Evolutionary conservation across 306 rosid genomes (phyloP).

Genomic region (Alnus glutinosa): DNA sequence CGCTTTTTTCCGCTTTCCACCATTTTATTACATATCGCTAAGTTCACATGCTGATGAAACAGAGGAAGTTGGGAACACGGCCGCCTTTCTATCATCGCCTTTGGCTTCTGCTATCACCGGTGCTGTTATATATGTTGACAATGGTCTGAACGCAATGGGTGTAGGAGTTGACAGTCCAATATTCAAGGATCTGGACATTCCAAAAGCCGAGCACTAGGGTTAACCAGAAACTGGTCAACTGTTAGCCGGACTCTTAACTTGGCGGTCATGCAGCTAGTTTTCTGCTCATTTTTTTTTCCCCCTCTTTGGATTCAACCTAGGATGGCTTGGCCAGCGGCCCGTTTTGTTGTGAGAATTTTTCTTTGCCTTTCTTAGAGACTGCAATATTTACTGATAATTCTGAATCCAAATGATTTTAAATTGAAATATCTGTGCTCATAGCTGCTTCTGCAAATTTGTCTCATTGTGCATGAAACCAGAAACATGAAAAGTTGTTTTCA

Average conservation of each 20-base stretch:
- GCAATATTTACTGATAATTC: background rate
- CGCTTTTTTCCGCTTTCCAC: background rate
- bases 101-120: constrained; percentile 93
- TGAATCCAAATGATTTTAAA: background rate
- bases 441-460: background rate
- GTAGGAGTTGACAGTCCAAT: constrained; percentile 77
- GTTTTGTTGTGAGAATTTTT: constrained; percentile 7
- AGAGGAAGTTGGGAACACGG: constrained; percentile 87
- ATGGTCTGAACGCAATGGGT: constrained; percentile 92
- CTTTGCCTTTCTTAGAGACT: background rate
- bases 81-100: constrained; percentile 83
- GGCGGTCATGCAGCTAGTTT: background rate
- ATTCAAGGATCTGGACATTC: constrained; percentile 45
- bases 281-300: background rate
- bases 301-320: background rate
- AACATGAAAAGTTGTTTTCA: background rate
- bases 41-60: constrained; percentile 34
- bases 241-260: background rate
- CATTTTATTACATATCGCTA: background rate
- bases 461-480: background rate
- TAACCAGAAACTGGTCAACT: background rate
- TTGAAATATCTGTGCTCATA: background rate
- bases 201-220: constrained; percentile 38
- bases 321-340: constrained; percentile 11
- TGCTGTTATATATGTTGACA: constrained; percentile 70